A percentile compares a stretch with the other conserved stretches of the same genome.
These are phyloP conservation scores for Colletotrichum sp. DNA, from an alignment of 2,329 filamentous ascomycete genomes.

Conservation along the genomic window DNA sequence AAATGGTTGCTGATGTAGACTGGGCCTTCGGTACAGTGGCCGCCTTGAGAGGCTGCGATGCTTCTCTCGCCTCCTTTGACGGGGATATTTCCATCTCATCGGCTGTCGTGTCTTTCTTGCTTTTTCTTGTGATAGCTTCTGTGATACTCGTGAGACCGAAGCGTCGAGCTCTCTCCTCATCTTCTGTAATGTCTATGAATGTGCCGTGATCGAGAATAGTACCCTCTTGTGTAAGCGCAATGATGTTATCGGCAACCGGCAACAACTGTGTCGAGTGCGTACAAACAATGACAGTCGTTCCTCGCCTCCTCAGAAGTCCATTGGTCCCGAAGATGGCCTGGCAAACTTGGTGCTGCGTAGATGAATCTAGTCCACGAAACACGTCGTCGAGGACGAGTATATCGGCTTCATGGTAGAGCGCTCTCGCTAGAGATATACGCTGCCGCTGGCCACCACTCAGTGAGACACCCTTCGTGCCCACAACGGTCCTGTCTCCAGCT, in stretches of 20 bases:
- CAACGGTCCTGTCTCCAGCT: constrained; percentile 37
- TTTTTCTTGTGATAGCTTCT: background rate
- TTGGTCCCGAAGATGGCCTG: background rate
- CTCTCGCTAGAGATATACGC: constrained; percentile 25
- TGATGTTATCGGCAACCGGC: background rate
- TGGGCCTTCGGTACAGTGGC: background rate
- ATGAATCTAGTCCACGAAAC: background rate
- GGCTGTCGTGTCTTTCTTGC: background rate
- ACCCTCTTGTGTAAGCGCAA: background rate
- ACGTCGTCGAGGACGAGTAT: background rate
- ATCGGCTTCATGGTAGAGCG: background rate
- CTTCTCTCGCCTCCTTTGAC: background rate
- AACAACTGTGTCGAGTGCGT: background rate
- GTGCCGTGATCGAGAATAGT: background rate
- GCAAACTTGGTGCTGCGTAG: background rate
- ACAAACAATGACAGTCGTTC: background rate
- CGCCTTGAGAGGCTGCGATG: background rate
- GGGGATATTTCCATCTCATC: background rate
- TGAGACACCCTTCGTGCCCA: constrained; percentile 45
- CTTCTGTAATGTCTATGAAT: background rate
- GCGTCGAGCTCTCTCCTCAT: background rate
- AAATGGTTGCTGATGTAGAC: background rate
- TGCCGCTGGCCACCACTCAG: constrained; percentile 47
- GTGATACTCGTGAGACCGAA: background rate
- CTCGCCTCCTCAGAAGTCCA: background rate